phyloP scores from a whole-genome alignment of 768 basidiomycete species.

The Lactarius hatsudake region DNA sequence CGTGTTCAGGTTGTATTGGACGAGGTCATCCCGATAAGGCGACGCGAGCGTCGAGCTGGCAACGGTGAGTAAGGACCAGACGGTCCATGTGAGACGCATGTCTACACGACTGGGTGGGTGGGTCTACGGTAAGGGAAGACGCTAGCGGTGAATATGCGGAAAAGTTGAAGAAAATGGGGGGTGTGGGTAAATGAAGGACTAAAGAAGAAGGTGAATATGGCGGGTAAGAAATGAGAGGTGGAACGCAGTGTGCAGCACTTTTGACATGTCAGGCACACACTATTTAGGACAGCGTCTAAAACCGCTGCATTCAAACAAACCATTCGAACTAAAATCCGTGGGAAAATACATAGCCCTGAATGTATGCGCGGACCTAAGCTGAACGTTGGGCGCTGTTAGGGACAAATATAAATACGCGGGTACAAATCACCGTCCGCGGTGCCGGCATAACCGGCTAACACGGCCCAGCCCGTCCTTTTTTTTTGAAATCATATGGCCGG shows the following conservation, averaged over 20 bases:
- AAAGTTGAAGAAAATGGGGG: slow-evolving; percentile 34
- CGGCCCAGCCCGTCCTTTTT: neutral
- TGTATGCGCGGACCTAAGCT: neutral
- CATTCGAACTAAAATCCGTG: neutral
- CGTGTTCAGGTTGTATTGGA: slow-evolving; percentile 73
- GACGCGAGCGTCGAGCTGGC: slow-evolving; percentile 47
- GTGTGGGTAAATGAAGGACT: slow-evolving; percentile 2
- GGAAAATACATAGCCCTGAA: neutral
- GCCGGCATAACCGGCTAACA: neutral
- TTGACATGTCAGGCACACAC: neutral
- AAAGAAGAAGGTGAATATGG: neutral
- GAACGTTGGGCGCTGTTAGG: neutral
- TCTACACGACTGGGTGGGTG: neutral
- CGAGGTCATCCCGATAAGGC: slow-evolving; percentile 65
- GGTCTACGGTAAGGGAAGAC: neutral
- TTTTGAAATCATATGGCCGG: neutral
- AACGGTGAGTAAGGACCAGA: slow-evolving; percentile 41
- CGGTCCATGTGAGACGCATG: slow-evolving; percentile 38
- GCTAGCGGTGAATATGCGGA: slow-evolving; percentile 33
- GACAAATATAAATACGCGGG: neutral
- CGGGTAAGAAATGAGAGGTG: slow-evolving; percentile 5
- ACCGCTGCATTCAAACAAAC: neutral
- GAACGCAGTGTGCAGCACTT: neutral
- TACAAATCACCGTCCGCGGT: neutral
- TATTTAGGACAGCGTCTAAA: slow-evolving; percentile 3